These are phyloP conservation scores for Populus trichocarpa DNA, from an alignment of 441 rosid species.

Conservation along the genomic window DNA sequence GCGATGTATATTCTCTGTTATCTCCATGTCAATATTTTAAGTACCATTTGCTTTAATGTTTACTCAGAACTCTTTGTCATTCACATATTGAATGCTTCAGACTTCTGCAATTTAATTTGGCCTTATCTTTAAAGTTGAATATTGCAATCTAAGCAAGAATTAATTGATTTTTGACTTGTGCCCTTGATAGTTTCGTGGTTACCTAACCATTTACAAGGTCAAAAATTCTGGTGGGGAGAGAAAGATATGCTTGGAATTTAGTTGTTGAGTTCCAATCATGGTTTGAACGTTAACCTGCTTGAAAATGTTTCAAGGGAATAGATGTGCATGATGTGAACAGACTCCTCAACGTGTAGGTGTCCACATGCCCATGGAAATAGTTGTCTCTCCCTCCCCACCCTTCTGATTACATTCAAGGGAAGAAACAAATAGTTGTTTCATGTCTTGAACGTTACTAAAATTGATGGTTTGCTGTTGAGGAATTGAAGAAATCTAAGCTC, in stretches of 20 bases:
- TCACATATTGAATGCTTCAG: not conserved
- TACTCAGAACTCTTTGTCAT: constrained; percentile 5
- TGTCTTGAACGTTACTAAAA: too few relatives aligned
- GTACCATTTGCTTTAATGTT: not conserved
- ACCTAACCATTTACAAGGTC: not conserved
- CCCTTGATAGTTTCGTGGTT: not conserved
- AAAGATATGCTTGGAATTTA: not conserved
- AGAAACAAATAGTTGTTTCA: too few relatives aligned
- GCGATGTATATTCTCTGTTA: constrained; percentile 17
- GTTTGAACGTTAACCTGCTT: too few relatives aligned
- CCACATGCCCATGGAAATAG: too few relatives aligned
- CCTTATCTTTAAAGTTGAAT: not conserved
- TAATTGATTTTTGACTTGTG: not conserved
- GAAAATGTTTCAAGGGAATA: too few relatives aligned
- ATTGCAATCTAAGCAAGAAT: not conserved
- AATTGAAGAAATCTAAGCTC: too few relatives aligned
- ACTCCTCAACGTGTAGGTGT: too few relatives aligned
- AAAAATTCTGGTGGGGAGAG: not conserved
- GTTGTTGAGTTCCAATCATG: not conserved
- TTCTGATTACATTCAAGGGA: too few relatives aligned
- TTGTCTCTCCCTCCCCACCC: too few relatives aligned
- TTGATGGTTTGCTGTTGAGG: too few relatives aligned
- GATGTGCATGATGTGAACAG: too few relatives aligned
- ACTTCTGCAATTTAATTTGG: not conserved
- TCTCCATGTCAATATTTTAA: constrained; percentile 11